phyloP scores from a whole-genome alignment of 257 asterid species.

The Scutellaria galericulata region DNA sequence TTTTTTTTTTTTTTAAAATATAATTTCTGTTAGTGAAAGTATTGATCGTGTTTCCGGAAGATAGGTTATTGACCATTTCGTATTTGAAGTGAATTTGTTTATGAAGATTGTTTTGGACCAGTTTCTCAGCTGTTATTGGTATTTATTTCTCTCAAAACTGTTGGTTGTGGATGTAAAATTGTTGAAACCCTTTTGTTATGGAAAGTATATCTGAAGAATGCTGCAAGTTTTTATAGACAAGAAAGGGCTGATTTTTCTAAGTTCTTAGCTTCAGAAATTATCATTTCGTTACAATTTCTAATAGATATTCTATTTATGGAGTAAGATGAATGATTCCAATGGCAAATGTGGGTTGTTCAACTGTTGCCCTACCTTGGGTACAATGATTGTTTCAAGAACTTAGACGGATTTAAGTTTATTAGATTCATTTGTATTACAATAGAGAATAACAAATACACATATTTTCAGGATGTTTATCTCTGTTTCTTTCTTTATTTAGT shows the following conservation, averaged over 20 bases:
- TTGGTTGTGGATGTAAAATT: background rate
- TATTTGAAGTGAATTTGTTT: conserved; percentile 1
- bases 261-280: background rate
- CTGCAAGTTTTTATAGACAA: background rate
- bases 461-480: background rate
- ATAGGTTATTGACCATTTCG: background rate
- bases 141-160: background rate
- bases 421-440: background rate
- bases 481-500: background rate
- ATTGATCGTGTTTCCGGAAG: background rate
- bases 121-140: background rate
- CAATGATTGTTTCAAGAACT: background rate
- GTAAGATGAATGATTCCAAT: too few relatives aligned
- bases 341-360: too few relatives aligned
- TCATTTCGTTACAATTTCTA: background rate
- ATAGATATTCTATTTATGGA: background rate
- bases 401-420: background rate
- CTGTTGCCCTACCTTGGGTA: background rate
- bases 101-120: background rate
- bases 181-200: background rate
- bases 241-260: background rate
- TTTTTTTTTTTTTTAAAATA: background rate
- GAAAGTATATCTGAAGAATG: background rate
- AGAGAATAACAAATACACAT: background rate
- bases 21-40: too few relatives aligned